These are phyloP conservation scores for Phyllachora maydis DNA, from an alignment of 2,329 filamentous ascomycete species.

Conservation along the genomic window DNA sequence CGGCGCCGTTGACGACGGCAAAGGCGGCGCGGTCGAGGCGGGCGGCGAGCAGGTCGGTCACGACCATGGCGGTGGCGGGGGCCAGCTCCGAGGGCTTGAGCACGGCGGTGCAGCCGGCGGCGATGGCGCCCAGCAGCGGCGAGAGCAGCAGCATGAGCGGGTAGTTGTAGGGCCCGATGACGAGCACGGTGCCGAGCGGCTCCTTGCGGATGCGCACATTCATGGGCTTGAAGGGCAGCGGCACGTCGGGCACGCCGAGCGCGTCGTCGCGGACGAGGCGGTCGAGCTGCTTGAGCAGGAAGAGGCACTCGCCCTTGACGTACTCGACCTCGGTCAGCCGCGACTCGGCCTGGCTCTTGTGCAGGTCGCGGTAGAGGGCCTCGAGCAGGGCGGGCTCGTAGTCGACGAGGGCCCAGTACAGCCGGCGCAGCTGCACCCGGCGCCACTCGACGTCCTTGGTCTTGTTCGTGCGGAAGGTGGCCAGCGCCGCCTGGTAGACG, in stretches of 20 bases:
- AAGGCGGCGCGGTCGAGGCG: constrained; percentile 63
- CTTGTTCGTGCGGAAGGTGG: constrained; percentile 57
- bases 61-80: constrained; percentile 53
- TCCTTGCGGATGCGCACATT: constrained; percentile 67
- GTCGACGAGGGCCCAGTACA: constrained; percentile 86
- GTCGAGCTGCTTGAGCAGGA: constrained; percentile 56
- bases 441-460: constrained; percentile 72
- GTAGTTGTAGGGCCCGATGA: constrained; percentile 92
- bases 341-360: constrained; percentile 59
- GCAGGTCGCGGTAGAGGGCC: constrained; percentile 58
- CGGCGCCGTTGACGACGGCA: constrained; percentile 56
- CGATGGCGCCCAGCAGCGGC: constrained; percentile 74
- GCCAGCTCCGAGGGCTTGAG: constrained; percentile 81
- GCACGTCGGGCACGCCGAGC: constrained; percentile 37
- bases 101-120: constrained; percentile 74
- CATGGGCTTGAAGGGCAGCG: constrained; percentile 46
- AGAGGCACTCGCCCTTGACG: constrained; percentile 63
- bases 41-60: constrained; percentile 59
- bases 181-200: constrained; percentile 61
- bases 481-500: constrained; percentile 37
- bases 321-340: constrained; percentile 57
- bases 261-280: constrained; percentile 70
- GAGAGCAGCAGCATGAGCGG: constrained; percentile 63
- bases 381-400: constrained; percentile 51
- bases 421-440: constrained; percentile 68